Evolutionary conservation across 176 grass and related monocot genomes (phyloP), one percentile per base, ranked within the genome.

Genomic region (Echinochloa phyllopogon): DNA sequence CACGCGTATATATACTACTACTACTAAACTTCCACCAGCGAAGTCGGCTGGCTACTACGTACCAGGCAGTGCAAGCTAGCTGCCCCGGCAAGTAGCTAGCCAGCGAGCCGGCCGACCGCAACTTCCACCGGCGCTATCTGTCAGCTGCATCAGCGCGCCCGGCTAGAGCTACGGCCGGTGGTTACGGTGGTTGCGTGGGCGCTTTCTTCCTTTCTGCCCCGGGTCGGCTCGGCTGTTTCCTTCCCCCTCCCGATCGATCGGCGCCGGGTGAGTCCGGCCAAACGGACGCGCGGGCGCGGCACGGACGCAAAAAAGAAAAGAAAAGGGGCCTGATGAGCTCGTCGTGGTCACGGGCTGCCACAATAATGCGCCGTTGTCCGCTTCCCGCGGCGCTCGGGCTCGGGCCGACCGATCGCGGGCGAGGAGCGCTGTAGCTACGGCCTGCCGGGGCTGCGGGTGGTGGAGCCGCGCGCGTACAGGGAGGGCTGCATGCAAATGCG

Each of bases 181-280:
- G 87, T 74, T 74, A 73, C 45, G 87, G 88, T 82, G 52, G 87
- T 81, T 89, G 87, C 64, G 61, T 37, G 60, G 77, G 62, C 33
- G 51, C 70, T 85, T 81, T 81, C 77, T 57, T 45, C 66, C 27
- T 77, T 33, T 40, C 44, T 43, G 21, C 21, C 76, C 42, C 43
- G 6, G 77, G 64, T 40, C 75, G 4, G 63, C n/a, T n/a, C 75
- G 0, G 72, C 14, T 81, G 72, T 63, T 47, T 12, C 51, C 58
- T 58, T 59, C 27, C 43, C 25, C 66, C 25, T 55, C 65, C 14
- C 65, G 13, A 37, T 44, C 45, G 16, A n/a, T 83, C 58, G 55
- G 43, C 53, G 51, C 20, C 56, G 70, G 59, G 3, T 10, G 72
- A 60, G 52, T 81, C 52, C 37, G 62, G 69, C 82, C 87, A 89